Conservation (phyloP, 1,284 basidiomycete species). For the Xerocomus tenax region DNA sequence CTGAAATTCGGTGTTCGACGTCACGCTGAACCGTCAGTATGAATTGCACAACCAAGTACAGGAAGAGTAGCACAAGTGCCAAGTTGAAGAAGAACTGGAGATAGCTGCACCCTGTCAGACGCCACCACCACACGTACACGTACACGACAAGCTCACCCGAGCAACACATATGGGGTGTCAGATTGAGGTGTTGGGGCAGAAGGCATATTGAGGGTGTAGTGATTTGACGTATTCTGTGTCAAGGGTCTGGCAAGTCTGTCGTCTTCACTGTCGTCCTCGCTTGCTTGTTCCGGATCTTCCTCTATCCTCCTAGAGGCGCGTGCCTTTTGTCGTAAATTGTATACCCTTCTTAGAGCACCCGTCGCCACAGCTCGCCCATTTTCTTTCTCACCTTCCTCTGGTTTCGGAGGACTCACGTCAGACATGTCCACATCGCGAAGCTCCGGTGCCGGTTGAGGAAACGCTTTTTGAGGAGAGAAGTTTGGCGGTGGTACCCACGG, state of each 20-base stretch:
- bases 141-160: constrained; percentile 49
- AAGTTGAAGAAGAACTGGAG: constrained; percentile 92
- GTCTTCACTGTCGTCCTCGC: constrained; percentile 36
- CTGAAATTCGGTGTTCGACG: constrained; percentile 80
- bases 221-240: constrained; percentile 58
- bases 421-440: constrained; percentile 63
- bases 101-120: constrained; percentile 48
- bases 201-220: constrained; percentile 73
- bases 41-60: constrained; percentile 81
- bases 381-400: constrained; percentile 35
- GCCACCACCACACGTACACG: constrained; percentile 5
- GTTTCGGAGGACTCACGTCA: constrained; percentile 54
- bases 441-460: constrained; percentile 44
- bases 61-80: constrained; percentile 73
- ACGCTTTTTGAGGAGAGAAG: constrained; percentile 52
- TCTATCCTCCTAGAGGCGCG: constrained; percentile 27
- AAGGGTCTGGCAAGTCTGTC: constrained; percentile 34
- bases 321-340: constrained; percentile 50
- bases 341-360: constrained; percentile 65
- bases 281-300: constrained; percentile 38
- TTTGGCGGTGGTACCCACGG: constrained; percentile 57
- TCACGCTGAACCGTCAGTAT: constrained; percentile 86
- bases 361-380: constrained; percentile 46
- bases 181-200: constrained; percentile 46
- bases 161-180: constrained; percentile 64